Conservation (phyloP, 768 basidiomycete species). For the Trametes meyenii region DNA sequence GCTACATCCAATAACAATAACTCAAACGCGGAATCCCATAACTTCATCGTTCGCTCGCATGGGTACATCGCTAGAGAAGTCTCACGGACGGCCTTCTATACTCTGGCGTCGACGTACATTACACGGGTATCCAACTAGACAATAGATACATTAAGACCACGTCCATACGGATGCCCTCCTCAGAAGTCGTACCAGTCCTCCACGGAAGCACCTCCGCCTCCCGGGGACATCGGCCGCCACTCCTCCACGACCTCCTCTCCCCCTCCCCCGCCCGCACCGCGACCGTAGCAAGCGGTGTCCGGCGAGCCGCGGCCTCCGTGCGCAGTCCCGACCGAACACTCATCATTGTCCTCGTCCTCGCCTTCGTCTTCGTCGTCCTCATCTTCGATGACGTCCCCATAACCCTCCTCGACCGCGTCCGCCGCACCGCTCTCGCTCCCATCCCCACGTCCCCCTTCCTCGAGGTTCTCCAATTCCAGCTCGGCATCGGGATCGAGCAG, state of each 20-base stretch:
- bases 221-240: slow-evolving; percentile 49
- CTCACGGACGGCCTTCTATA: not conserved
- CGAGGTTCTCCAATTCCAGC: slow-evolving; percentile 31
- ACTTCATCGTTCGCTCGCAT: too few species aligned
- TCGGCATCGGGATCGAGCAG: slow-evolving; percentile 47
- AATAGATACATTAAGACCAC: not conserved
- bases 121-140: not conserved
- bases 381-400: slow-evolving; percentile 20
- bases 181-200: slow-evolving; percentile 34
- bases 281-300: not conserved
- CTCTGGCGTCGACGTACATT: not conserved
- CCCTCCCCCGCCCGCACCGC: slow-evolving; percentile 30
- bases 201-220: slow-evolving; percentile 25
- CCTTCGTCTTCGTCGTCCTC: not conserved
- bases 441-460: slow-evolving; percentile 3
- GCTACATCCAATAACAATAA: too few species aligned
- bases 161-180: not conserved
- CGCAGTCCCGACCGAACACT: slow-evolving; percentile 18
- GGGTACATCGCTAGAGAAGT: not conserved
- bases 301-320: not conserved
- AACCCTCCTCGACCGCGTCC: slow-evolving; percentile 18
- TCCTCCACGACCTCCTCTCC: slow-evolving; percentile 43
- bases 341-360: slow-evolving; percentile 4
- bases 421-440: slow-evolving; percentile 22
- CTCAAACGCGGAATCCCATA: too few species aligned